A percentile compares a stretch with the other conserved stretches of the same genome.
phyloP scores from a whole-genome alignment of 768 basidiomycete species.

The Mycena belliarum region DNA sequence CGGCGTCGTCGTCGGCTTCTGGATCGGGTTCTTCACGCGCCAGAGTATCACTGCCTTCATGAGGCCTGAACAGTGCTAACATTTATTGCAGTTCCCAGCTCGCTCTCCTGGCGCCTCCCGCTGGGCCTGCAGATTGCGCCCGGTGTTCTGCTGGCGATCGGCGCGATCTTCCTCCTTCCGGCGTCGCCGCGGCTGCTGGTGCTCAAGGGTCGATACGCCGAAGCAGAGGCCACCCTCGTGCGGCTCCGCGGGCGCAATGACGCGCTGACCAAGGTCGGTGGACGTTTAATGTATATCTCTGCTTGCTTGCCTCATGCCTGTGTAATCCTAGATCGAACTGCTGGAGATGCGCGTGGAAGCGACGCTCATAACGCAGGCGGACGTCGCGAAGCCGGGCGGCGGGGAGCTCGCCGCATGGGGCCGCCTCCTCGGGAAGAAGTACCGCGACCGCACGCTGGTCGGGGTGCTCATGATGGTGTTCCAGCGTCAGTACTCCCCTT shows the following conservation, averaged over 20 bases:
- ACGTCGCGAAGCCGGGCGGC: constrained; percentile 25
- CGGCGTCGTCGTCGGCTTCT: constrained; percentile 82
- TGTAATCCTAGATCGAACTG: constrained; percentile 58
- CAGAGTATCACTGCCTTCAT: constrained; percentile 35
- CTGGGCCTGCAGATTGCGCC: constrained; percentile 72
- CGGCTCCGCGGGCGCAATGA: constrained; percentile 51
- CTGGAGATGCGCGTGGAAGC: constrained; percentile 76
- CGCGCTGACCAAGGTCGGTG: constrained; percentile 52
- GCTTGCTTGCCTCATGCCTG: neutral
- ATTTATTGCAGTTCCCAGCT: constrained; percentile 48
- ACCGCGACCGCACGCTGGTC: constrained; percentile 63
- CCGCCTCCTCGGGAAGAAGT: constrained; percentile 52
- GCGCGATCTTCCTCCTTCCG: constrained; percentile 55
- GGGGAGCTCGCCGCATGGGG: constrained; percentile 53
- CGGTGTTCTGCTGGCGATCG: constrained; percentile 63
- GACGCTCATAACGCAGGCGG: constrained; percentile 41
- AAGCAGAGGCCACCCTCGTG: constrained; percentile 59
- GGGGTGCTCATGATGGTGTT: constrained; percentile 80
- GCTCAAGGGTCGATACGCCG: constrained; percentile 52
- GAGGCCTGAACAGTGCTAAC: neutral
- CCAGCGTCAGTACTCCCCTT: constrained; percentile 64
- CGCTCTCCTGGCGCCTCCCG: constrained; percentile 77
- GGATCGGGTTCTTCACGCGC: constrained; percentile 77
- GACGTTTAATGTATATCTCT: constrained; percentile 29
- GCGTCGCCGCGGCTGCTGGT: constrained; percentile 64